Percentiles rank a stretch among this genome's conserved stretches.
These are phyloP conservation scores for Amaranthus hypochondriacus DNA, from an alignment of 148 eudicot genomes.

Conservation along the genomic window DNA sequence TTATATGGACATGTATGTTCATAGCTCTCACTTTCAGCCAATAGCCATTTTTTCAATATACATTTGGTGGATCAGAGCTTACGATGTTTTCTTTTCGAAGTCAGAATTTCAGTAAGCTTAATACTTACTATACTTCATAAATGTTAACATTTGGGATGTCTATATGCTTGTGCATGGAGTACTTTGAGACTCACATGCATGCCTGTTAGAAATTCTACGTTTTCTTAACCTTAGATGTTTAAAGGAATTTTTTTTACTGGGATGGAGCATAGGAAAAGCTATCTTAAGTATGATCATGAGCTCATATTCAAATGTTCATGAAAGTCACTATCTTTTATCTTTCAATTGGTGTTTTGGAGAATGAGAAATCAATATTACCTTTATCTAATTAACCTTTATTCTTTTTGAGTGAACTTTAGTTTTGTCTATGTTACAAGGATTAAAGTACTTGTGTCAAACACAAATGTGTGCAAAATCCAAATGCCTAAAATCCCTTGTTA, in stretches of 20 bases:
- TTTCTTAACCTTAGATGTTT: background rate
- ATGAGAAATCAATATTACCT: background rate
- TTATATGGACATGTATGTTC: background rate
- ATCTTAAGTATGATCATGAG: no score
- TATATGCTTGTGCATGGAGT: background rate
- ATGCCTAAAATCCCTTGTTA: background rate
- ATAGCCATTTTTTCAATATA: background rate
- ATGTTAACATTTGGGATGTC: background rate
- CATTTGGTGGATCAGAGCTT: background rate
- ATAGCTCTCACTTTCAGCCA: background rate
- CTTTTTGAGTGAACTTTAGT: background rate
- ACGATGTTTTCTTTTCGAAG: background rate
- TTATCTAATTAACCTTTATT: background rate
- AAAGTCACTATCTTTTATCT: no score
- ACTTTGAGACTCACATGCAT: background rate
- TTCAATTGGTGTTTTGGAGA: background rate
- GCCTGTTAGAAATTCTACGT: background rate
- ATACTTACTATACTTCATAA: background rate
- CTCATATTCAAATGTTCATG: no score
- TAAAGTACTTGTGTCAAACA: background rate
- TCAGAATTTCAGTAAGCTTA: background rate
- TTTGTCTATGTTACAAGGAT: background rate
- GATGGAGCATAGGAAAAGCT: background rate
- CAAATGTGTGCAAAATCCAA: background rate
- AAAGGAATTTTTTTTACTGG: background rate